phyloP scores from a whole-genome alignment of 2,329 filamentous ascomycete species.

The Colletotrichum brevisporum region DNA sequence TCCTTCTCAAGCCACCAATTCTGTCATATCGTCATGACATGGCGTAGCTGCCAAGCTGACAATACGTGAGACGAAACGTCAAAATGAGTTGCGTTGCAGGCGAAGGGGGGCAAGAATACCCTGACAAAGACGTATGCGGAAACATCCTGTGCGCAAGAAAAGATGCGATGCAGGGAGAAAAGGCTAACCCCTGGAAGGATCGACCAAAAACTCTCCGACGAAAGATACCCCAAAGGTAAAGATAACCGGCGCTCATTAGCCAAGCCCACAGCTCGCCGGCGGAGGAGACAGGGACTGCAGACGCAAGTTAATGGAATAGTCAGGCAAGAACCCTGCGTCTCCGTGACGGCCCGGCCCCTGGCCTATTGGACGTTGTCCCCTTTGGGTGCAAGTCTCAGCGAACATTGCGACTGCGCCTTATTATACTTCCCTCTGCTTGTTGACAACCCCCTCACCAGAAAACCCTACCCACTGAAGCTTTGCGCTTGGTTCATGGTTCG shows the following conservation, averaged over 20 bases:
- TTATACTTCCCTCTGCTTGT: conserved; percentile 7
- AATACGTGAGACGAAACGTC: background rate
- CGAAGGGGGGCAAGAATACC: conserved; percentile 4
- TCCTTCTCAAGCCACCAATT: background rate
- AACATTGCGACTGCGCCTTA: conserved; percentile 28
- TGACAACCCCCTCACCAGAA: background rate
- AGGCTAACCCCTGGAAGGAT: background rate
- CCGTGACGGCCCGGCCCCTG: conserved; percentile 17
- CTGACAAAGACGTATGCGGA: background rate
- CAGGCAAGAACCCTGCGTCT: background rate
- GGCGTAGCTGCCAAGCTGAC: background rate
- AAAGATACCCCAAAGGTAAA: conserved; percentile 10
- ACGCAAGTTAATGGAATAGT: background rate
- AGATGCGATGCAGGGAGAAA: background rate
- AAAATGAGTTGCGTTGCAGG: background rate
- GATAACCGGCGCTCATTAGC: conserved; percentile 9
- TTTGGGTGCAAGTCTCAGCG: conserved; percentile 22
- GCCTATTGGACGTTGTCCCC: background rate
- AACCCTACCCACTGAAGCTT: background rate
- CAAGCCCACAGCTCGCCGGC: background rate
- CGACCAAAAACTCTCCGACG: background rate
- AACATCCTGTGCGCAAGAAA: background rate
- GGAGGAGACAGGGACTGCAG: background rate
- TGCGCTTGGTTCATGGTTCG: conserved; percentile 15
- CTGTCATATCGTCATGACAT: background rate